phyloP scores from a whole-genome alignment of 2,329 filamentous ascomycete genomes.

The Cordyceps fumosorosea region DNA sequence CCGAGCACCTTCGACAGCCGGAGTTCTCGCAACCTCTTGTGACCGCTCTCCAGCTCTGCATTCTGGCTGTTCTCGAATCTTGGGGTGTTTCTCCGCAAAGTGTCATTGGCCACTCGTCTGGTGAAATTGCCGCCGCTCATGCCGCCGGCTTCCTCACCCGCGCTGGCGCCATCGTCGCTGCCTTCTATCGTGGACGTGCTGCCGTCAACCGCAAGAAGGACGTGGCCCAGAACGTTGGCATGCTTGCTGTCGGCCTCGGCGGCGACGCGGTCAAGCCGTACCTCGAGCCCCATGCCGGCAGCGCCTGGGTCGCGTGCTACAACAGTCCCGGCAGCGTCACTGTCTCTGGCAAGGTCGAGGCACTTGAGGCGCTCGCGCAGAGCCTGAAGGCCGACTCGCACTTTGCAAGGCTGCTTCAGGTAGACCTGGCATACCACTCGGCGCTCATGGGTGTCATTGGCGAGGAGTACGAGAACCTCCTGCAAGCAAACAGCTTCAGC shows the following conservation, averaged over 20 bases:
- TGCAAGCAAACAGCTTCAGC: not conserved
- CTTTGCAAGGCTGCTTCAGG: conserved; percentile 36
- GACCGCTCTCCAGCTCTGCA: conserved; percentile 36
- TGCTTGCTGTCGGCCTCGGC: conserved; percentile 25
- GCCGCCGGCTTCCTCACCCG: conserved; percentile 16
- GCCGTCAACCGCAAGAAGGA: conserved; percentile 5
- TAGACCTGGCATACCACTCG: conserved; percentile 42
- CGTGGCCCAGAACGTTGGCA: conserved; percentile 34
- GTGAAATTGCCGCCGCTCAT: conserved; percentile 35
- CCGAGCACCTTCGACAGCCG: conserved; percentile 16
- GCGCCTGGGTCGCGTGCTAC: conserved; percentile 19
- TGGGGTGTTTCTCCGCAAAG: conserved; percentile 23
- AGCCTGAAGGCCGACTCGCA: conserved; percentile 28
- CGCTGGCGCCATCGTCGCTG: conserved; percentile 22
- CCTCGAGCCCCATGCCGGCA: not conserved
- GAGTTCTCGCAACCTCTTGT: conserved; percentile 33
- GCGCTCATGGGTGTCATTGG: conserved; percentile 32
- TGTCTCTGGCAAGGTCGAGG: conserved; percentile 23
- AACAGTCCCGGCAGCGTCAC: conserved; percentile 42
- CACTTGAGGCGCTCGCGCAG: conserved; percentile 32
- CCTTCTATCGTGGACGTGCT: conserved; percentile 24
- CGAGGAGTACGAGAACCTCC: not conserved
- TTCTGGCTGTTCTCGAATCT: conserved; percentile 30
- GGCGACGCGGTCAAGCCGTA: not conserved
- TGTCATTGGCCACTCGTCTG: conserved; percentile 32